Conservation (phyloP, 495 filamentous ascomycete genomes). For the Penicillium manginii region DNA sequence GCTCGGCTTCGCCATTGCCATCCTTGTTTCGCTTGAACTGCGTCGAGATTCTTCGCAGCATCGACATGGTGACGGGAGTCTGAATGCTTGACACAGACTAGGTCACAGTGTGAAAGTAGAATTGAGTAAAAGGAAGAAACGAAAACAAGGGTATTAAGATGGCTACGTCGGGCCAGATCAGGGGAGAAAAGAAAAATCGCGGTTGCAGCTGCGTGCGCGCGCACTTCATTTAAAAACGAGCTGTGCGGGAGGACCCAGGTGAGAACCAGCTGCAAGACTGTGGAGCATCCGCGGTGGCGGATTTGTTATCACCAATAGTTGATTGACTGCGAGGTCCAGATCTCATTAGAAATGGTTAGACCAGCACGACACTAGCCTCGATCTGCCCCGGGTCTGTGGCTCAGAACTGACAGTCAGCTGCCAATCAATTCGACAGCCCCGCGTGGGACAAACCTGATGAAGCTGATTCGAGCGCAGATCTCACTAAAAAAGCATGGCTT, state of each 20-base stretch:
- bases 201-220: constrained; percentile 11
- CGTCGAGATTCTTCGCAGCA: constrained; percentile 57
- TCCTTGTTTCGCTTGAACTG: constrained; percentile 55
- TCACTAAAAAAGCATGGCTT: constrained; percentile 7
- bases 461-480: constrained; percentile 14
- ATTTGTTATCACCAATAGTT: constrained; percentile 40
- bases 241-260: constrained; percentile 27
- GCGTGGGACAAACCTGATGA: constrained; percentile 28
- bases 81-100: constrained; percentile 14
- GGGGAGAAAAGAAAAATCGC: constrained; percentile 13
- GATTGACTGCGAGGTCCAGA: constrained; percentile 27
- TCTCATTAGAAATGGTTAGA: constrained; percentile 22
- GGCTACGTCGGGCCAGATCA: constrained; percentile 20
- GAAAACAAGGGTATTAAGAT: constrained; percentile 13
- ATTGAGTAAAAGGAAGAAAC: constrained; percentile 12
- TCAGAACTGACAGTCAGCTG: constrained; percentile 2
- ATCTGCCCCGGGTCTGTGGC: constrained; percentile 21
- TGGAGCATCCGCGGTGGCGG: constrained; percentile 32
- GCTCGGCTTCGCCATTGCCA: constrained; percentile 43
- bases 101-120: constrained; percentile 16
- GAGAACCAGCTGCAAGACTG: constrained; percentile 31
- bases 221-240: constrained; percentile 32
- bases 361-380: constrained; percentile 21
- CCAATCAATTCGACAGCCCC: constrained; percentile 24
- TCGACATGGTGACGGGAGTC: constrained; percentile 41